These are phyloP conservation scores for Calonectria honghensis DNA, from an alignment of 2,329 filamentous ascomycete genomes.

Conservation along the genomic window DNA sequence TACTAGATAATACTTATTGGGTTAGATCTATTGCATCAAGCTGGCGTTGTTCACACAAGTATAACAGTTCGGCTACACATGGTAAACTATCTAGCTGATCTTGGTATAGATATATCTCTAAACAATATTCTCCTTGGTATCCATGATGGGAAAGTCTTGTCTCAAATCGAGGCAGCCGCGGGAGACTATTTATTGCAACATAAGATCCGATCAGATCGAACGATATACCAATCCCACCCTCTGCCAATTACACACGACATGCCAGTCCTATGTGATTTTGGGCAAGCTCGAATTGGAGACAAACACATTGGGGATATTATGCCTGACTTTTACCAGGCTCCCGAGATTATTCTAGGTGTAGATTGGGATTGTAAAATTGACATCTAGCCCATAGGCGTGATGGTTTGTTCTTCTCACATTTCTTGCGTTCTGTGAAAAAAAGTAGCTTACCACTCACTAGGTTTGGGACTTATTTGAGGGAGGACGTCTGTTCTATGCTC, in stretches of 20 bases:
- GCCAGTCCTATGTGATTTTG: background rate
- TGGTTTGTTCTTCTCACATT: background rate
- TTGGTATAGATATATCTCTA: background rate
- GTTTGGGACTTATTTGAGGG: slow-evolving; percentile 4
- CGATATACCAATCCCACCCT: background rate
- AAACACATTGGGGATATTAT: background rate
- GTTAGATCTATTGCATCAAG: background rate
- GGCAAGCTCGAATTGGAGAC: background rate
- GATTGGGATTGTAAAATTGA: background rate
- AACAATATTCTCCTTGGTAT: background rate
- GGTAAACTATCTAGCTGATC: background rate
- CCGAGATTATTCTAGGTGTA: slow-evolving; percentile 2
- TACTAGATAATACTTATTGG: background rate
- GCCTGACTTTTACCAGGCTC: background rate
- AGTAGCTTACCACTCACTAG: background rate
- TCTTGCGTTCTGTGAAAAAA: no score
- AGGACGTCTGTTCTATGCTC: background rate
- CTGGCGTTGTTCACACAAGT: background rate
- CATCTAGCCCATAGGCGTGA: background rate
- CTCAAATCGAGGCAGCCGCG: background rate
- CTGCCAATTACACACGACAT: background rate
- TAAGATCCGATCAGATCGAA: background rate
- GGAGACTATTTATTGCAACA: background rate
- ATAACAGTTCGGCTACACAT: background rate
- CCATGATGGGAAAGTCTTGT: no score